Percentiles rank a stretch among this genome's conserved stretches.
Conservation (phyloP, 257 asterid species). For the Nicotiana attenuata region DNA sequence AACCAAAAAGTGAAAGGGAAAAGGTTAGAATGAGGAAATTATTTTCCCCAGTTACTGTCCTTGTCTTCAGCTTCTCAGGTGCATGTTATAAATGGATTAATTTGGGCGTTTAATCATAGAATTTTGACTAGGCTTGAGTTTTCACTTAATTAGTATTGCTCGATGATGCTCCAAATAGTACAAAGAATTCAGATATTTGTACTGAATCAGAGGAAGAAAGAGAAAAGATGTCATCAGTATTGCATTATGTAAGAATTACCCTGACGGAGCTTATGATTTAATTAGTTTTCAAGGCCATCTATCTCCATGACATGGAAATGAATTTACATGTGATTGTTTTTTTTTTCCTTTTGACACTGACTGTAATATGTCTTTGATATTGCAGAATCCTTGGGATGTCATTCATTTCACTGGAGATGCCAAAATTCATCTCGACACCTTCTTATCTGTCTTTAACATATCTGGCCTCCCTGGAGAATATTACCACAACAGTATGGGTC, state of each 20-base stretch:
- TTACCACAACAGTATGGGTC: slow-evolving; percentile 64
- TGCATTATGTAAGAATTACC: neutral
- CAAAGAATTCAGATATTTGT: neutral
- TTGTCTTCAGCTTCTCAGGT: neutral
- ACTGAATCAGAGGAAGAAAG: neutral
- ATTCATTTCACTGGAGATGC: slow-evolving; percentile 76
- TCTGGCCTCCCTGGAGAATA: slow-evolving; percentile 88
- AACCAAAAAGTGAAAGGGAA: neutral
- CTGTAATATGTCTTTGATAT: neutral
- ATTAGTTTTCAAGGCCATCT: neutral
- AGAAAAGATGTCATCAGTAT: neutral
- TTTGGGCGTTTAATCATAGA: neutral
- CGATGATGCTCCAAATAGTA: neutral
- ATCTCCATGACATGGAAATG: neutral
- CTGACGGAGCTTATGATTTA: neutral
- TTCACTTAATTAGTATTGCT: neutral
- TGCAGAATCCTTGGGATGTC: slow-evolving; percentile 99
- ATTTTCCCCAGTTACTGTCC: neutral
- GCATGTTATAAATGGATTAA: neutral
- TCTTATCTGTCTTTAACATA: slow-evolving; percentile 84
- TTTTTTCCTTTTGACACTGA: slow-evolving; percentile 4
- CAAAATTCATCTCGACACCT: slow-evolving; percentile 73
- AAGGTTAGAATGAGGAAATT: neutral
- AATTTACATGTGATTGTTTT: neutral
- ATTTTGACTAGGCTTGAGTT: neutral